Evolutionary conservation across 1,284 basidiomycete species (phyloP).

Genomic region (Cerioporus squamosus): DNA sequence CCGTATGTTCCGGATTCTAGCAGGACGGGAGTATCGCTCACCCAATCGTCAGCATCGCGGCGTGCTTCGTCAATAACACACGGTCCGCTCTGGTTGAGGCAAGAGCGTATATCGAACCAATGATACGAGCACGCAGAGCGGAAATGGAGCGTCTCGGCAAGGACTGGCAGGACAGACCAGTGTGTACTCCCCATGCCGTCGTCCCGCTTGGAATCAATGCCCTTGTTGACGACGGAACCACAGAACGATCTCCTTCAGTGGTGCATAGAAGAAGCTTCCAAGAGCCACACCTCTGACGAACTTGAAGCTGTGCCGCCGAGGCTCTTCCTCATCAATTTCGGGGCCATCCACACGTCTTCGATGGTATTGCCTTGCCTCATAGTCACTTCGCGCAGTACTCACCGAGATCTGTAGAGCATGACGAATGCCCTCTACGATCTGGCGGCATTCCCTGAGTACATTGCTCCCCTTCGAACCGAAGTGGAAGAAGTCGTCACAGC

Average conservation of each 20-base stretch:
- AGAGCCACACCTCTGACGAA: conserved; percentile 15
- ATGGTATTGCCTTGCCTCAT: conserved; percentile 18
- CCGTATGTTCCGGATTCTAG: not conserved
- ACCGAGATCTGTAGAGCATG: conserved; percentile 33
- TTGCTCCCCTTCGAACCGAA: conserved; percentile 49
- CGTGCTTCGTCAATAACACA: no score
- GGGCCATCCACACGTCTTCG: conserved; percentile 37
- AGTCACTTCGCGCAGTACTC: no score
- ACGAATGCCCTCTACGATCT: conserved; percentile 44
- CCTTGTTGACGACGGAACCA: no score
- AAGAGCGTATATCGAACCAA: not conserved
- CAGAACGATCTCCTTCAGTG: conserved; percentile 34
- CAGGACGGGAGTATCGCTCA: not conserved
- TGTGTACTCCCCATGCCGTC: not conserved
- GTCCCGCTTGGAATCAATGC: no score
- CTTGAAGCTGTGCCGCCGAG: conserved; percentile 25
- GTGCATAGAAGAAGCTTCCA: conserved; percentile 30
- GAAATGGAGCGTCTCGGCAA: conserved; percentile 11
- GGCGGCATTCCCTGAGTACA: conserved; percentile 43
- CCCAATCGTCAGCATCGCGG: no score
- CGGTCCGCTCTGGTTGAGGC: no score
- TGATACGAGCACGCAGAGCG: conserved; percentile 12
- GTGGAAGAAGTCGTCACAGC: conserved; percentile 39
- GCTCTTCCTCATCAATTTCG: conserved; percentile 35
- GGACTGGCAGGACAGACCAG: conserved; percentile 21